Evolutionary conservation across 192 early-diverging fungal genomes (phyloP).

Genomic region (Fimicolochytrium jonesii): DNA sequence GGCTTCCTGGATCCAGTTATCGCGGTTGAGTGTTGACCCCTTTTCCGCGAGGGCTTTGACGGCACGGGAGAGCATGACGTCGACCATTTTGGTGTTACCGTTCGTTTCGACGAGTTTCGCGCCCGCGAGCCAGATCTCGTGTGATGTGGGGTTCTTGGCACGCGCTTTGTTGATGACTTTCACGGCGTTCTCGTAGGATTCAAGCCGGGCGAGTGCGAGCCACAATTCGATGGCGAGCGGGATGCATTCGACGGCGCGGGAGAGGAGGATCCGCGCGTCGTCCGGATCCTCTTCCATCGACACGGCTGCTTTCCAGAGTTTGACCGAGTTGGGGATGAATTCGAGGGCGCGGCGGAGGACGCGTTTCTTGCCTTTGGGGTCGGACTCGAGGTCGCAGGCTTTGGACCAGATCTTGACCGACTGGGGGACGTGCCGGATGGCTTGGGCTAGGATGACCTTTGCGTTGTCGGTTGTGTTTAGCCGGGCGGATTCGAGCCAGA

Average conservation of each 20-base stretch:
- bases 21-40: constrained; percentile 69
- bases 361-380: constrained; percentile 67
- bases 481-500: constrained; percentile 95
- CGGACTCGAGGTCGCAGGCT: constrained; percentile 81
- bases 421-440: constrained; percentile 82
- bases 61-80: constrained; percentile 66
- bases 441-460: constrained; percentile 86
- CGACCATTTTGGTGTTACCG: constrained; percentile 59
- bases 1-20: constrained; percentile 87
- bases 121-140: constrained; percentile 95
- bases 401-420: constrained; percentile 91
- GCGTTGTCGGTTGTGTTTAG: constrained; percentile 81
- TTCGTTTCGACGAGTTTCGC: constrained; percentile 88
- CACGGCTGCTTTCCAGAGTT: constrained; percentile 89
- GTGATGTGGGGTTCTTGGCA: constrained; percentile 73
- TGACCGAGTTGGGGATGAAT: constrained; percentile 86
- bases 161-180: constrained; percentile 90
- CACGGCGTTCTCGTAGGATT: constrained; percentile 82
- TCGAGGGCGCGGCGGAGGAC: constrained; percentile 90
- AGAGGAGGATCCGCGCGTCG: constrained; percentile 85
- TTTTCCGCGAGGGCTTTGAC: constrained; percentile 61
- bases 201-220: constrained; percentile 90
- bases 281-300: constrained; percentile 87
- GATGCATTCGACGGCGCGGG: constrained; percentile 91
- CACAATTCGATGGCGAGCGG: constrained; percentile 89